These are phyloP conservation scores for Aureobasidium subglaciale DNA, from an alignment of 2,329 filamentous ascomycete genomes.

Conservation along the genomic window DNA sequence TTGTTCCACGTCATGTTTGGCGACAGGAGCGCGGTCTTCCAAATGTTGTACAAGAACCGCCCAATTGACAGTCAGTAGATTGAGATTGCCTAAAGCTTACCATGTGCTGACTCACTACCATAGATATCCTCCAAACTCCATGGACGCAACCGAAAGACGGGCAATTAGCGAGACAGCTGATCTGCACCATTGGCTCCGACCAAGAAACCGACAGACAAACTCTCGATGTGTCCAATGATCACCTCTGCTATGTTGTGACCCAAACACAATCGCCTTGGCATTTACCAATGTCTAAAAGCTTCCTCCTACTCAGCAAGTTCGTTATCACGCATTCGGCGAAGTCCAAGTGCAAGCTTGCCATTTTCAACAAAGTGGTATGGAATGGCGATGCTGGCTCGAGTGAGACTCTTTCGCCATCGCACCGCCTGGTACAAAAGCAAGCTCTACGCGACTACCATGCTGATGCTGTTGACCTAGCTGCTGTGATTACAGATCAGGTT, in stretches of 20 bases:
- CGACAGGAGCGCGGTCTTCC: slow-evolving; percentile 91
- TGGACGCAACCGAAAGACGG: slow-evolving; percentile 69
- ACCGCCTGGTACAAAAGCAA: slow-evolving; percentile 52
- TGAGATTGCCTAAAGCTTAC: background rate
- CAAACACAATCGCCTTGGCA: slow-evolving; percentile 68
- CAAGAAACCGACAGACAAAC: slow-evolving; percentile 71
- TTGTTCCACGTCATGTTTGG: slow-evolving; percentile 96
- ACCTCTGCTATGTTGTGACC: slow-evolving; percentile 59
- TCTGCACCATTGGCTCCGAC: slow-evolving; percentile 27
- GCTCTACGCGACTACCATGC: slow-evolving; percentile 68
- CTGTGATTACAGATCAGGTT: slow-evolving; percentile 71
- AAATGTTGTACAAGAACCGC: slow-evolving; percentile 79
- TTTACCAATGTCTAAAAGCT: slow-evolving; percentile 70
- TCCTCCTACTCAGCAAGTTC: slow-evolving; percentile 80
- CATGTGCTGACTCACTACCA: background rate
- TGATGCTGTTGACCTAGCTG: slow-evolving; percentile 67
- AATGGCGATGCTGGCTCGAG: background rate
- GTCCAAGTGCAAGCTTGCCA: slow-evolving; percentile 81
- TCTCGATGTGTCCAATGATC: slow-evolving; percentile 59
- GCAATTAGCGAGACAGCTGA: slow-evolving; percentile 56
- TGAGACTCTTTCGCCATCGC: slow-evolving; percentile 25
- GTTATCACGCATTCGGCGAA: slow-evolving; percentile 92
- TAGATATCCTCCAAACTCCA: slow-evolving; percentile 73
- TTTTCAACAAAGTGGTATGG: slow-evolving; percentile 88
- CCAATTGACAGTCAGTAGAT: slow-evolving; percentile 51